These are phyloP conservation scores for Piromyces finnis DNA, from an alignment of 192 early-diverging fungal species.

Conservation along the genomic window DNA sequence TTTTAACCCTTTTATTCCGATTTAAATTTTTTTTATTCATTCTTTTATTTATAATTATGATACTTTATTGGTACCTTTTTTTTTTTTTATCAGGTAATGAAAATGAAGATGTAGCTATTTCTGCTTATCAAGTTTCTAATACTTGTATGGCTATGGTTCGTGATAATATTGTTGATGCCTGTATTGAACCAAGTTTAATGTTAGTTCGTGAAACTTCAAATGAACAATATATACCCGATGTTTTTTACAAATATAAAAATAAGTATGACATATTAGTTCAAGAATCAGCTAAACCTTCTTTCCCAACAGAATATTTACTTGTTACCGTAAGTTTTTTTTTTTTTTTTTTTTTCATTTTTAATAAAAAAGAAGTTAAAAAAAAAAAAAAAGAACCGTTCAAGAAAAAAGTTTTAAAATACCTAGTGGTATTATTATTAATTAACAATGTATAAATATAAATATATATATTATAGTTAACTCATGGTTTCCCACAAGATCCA, in stretches of 20 bases:
- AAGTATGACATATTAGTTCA: constrained; percentile 76
- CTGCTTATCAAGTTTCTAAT: constrained; percentile 83
- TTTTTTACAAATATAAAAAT: constrained; percentile 93
- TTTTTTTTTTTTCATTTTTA: background rate
- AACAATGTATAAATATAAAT: background rate
- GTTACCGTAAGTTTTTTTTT: constrained; percentile 47
- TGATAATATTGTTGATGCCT: constrained; percentile 82
- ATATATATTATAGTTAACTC: constrained; percentile 27
- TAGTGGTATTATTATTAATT: too few relatives aligned
- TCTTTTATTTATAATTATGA: too few relatives aligned
- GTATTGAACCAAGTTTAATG: constrained; percentile 69
- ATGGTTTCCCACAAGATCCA: constrained; percentile 75
- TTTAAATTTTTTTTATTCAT: too few relatives aligned
- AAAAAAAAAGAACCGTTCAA: too few relatives aligned
- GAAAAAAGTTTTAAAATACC: too few relatives aligned
- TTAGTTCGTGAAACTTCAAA: constrained; percentile 51
- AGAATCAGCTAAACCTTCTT: constrained; percentile 81
- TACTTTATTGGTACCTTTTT: too few relatives aligned
- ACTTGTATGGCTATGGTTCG: constrained; percentile 71
- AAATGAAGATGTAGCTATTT: constrained; percentile 70
- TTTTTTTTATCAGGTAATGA: constrained; percentile 66
- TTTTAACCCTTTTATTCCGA: too few relatives aligned
- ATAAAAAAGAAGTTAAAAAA: background rate
- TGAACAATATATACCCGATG: constrained; percentile 82
- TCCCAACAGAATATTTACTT: constrained; percentile 90